Evolutionary conservation across 768 basidiomycete species (phyloP), one percentile per base, ranked within the genome.

Genomic region (Floccularia luteovirens): DNA sequence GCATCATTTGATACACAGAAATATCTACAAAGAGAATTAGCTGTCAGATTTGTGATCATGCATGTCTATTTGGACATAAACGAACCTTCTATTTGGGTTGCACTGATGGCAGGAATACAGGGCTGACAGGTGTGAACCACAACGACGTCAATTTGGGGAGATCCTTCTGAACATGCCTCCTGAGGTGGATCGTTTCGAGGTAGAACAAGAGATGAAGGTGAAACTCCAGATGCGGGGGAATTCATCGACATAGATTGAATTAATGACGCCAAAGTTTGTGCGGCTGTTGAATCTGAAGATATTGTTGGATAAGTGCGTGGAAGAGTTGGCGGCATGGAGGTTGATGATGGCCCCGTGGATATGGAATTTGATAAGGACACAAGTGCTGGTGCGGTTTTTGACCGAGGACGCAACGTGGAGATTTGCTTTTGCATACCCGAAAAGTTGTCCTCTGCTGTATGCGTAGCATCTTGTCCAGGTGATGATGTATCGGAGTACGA

Each of bases 41-140:
- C 34, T 30, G 33, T 43, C n/a, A 43, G 35, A 6, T n/a, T 20
- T 23, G 20, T 27, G 36, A 28, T 27, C 5, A 19, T 19, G 10
- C n/a, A 34, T 17, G 32, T 34, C 32, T 8, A n/a, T 28, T 30
- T 20, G 6, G 22, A 36, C 10, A 13, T 12, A 23, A 5, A 54
- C 74, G 23, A 43, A 82, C 83, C 82, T 71, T 85, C 82, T 41
- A 82, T 60, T 51, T 81, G 75, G 3, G 77, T 82, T 24, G 82
- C 82, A 50, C 65, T 74, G 43, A 86, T 74, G 23, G 75, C 61
- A 34, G 81, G 81, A 6, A 57, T 63, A 58, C 76, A 78, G 14
- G 79, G 80, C 46, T 72, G 66, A 48, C 77, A 77, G 35, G 83
- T 82, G 54, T 69, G 73, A 24, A 84, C 75, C 2, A 83, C 70